Evolutionary conservation across 257 asterid species (phyloP).

Genomic region (Solanum paucissectum): DNA sequence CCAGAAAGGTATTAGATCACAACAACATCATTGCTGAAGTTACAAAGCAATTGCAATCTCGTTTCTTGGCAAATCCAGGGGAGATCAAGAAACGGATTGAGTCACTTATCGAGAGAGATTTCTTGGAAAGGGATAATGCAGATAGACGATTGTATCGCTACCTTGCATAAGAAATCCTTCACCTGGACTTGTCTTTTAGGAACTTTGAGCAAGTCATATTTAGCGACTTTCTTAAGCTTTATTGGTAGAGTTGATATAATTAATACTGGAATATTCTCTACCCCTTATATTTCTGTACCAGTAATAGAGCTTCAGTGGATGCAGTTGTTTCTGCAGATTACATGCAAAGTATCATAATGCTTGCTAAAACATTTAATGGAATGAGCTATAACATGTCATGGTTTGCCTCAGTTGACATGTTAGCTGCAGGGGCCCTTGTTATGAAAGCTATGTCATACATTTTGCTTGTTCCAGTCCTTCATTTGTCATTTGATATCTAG

Average conservation of each 20-base stretch:
- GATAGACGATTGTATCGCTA: slow-evolving; percentile 65
- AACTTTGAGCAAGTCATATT: neutral
- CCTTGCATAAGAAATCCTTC: slow-evolving; percentile 36
- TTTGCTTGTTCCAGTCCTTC: neutral
- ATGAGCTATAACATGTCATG: neutral
- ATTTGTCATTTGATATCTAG: neutral
- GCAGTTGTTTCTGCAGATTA: neutral
- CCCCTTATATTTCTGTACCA: neutral
- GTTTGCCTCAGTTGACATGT: neutral
- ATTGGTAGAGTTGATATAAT: neutral
- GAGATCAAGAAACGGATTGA: slow-evolving; percentile 77
- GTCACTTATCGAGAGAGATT: slow-evolving; percentile 75
- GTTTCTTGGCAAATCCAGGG: slow-evolving; percentile 75
- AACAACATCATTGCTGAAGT: slow-evolving; percentile 79
- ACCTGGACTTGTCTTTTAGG: neutral
- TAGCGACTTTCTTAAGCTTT: neutral
- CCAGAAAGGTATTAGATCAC: slow-evolving; percentile 76
- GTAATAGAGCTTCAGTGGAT: neutral
- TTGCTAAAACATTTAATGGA: neutral
- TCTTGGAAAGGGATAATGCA: slow-evolving; percentile 68
- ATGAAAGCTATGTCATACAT: neutral
- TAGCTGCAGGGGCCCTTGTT: neutral
- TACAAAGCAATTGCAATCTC: slow-evolving; percentile 74
- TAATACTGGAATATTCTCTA: neutral
- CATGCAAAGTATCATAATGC: neutral